Base-by-base conservation (phyloP, 495 filamentous ascomycete genomes). In the Daldinia vernicosa region DNA sequence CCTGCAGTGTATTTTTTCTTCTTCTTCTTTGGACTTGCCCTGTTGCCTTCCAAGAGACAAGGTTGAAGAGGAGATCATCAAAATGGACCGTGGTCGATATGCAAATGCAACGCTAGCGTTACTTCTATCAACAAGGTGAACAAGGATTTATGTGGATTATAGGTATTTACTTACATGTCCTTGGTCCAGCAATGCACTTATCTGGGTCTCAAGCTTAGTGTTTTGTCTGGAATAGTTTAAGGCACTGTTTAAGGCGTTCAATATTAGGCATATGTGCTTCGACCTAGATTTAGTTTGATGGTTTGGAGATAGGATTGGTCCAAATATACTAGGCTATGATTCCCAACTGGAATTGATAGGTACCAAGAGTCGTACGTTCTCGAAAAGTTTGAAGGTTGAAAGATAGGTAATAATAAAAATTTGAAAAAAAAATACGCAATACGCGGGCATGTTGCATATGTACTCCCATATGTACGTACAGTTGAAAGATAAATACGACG, bases 81-180 rank as follows among this genome's bases (percentile, higher is more conserved):
- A 70, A 60, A 60, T 60, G 61, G 61, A 32, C 35, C 35, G 33
- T 60, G n/a, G 27, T 37, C 35, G 51, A 57, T 63, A 30, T 17
- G 65, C 64, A 63, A 72, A 68, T 72, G 54, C 60, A 56, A 72
- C 70, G 50, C 22, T 72, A 72, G 60, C 47, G 64, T 72, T 32
- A 33, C 60, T 57, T 63, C 19, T 24, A 37, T 45, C 32, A 24
- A 55, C 60, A 60, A 61, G 64, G 60, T 47, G 11, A 30, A 7
- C 50, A 30, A 27, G 27, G 27, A 30, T 53, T 30, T 26, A n/a
- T 27, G 24, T 30, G 24, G 50, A 30, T 30, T 30, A 6, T 15
- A 28, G n/a, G 26, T 27, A n/a, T 53, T 26, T 53, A 15, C 50
- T 53, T 53, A 53, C 27, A 30, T 66, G 30, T 30, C 45, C 45